Base-by-base conservation (phyloP, 805 yeast species). In the Nakazawaea pomicola region DNA sequence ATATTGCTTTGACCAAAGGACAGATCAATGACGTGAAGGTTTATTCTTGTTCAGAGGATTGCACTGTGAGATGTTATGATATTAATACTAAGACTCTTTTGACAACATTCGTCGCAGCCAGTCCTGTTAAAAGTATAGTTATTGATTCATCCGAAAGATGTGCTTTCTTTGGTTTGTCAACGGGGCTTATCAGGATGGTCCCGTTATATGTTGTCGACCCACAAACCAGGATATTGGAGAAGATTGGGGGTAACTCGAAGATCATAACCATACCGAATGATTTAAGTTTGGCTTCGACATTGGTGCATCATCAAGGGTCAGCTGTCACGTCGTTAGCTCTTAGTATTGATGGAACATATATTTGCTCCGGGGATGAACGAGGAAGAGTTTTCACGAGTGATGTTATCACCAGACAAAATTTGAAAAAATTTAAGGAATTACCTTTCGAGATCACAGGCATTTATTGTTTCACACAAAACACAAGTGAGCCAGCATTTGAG, bases 141-240 rank as follows among this genome's bases (percentile, higher is more conserved):
- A 62, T 75, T 5, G 98, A 91, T 58, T 88, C 95, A 1, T 87
- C 90, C 0, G 86, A 80, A 52, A 68, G 98, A 51, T 70, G 78
- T 2, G 44, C 85, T 1, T 91, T 83, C 55, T 75, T 74, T 6
- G 97, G 96, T 1, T 60, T 83, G 12, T 52, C 61, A 2, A 70
- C 76, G 46, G 96, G 96, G 10, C 51, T 62, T 11, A 71, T 87
- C 31, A 67, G 81, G 46, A 56, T 65, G 28, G 68, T 85, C 4
- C 74, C 80, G 7, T 58, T 85, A 36, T 79, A 70, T 29, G 60
- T 61, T 10, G 67, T 72, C 18, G 55, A 62, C 10, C 57, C 59
- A 15, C 49, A 53, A 4, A 44, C 57, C 1, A 62, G 66, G 10
- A 49, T 61, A 4, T 61, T 80, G 45, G 84, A 77, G 51, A 65